phyloP scores from a whole-genome alignment of 192 early-diverging fungal genomes.

The Allomyces macrogynus region DNA sequence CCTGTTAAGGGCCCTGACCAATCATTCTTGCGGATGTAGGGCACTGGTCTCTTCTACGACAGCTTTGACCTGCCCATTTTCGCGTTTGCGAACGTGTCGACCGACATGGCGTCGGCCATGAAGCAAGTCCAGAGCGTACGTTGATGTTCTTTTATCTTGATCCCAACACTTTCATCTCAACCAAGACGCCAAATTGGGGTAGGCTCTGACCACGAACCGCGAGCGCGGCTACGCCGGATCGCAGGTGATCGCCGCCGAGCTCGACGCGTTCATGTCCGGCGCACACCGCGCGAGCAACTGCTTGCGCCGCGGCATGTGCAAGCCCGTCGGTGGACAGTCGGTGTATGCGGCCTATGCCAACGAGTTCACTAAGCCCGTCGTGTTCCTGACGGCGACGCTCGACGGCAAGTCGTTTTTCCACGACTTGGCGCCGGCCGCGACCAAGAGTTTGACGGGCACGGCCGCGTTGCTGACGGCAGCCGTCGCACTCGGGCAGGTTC shows the following conservation, averaged over 20 bases:
- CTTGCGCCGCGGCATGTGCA: not conserved
- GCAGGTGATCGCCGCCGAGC: not conserved
- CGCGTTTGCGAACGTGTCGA: too few species aligned
- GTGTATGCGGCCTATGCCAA: not conserved
- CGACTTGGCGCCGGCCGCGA: not conserved
- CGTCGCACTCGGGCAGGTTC: not conserved
- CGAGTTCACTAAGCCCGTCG: not conserved
- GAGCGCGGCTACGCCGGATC: too few species aligned
- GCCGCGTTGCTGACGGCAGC: not conserved
- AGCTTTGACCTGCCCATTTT: too few species aligned
- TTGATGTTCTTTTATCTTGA: too few species aligned
- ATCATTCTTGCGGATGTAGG: too few species aligned
- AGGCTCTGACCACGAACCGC: too few species aligned
- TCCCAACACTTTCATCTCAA: too few species aligned
- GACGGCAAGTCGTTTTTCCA: not conserved
- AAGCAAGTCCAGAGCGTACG: too few species aligned
- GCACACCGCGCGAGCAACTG: not conserved
- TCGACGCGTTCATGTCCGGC: not conserved
- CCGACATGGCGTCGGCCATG: too few species aligned
- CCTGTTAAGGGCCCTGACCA: too few species aligned
- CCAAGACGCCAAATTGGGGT: too few species aligned
- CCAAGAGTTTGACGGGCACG: not conserved
- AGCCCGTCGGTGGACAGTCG: not conserved
- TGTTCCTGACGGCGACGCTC: not conserved
- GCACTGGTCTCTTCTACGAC: too few species aligned